A percentile compares a stretch with the other conserved stretches of the same genome.
phyloP scores from a whole-genome alignment of 1,284 basidiomycete species.

The Fomitopsis pinicola region DNA sequence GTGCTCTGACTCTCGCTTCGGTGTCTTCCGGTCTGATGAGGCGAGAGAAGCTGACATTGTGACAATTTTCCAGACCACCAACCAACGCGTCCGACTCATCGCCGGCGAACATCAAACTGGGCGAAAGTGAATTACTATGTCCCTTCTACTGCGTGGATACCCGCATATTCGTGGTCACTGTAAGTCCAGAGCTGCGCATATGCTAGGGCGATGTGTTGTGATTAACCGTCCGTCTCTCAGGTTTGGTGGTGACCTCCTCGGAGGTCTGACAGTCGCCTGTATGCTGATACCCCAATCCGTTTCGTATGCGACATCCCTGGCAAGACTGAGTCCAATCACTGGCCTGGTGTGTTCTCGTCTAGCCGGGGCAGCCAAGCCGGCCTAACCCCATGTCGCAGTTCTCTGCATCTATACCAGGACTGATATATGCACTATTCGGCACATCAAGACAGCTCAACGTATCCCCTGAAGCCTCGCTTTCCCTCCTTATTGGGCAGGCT shows the following conservation, averaged over 20 bases:
- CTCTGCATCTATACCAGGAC: slow-evolving; percentile 75
- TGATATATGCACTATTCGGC: slow-evolving; percentile 83
- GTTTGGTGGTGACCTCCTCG: slow-evolving; percentile 77
- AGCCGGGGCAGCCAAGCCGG: not conserved
- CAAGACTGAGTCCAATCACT: slow-evolving; percentile 75
- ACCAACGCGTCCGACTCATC: not conserved
- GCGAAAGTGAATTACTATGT: slow-evolving; percentile 57
- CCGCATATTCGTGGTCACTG: slow-evolving; percentile 72
- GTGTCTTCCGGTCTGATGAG: not conserved
- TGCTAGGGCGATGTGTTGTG: not conserved
- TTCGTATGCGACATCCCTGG: slow-evolving; percentile 86
- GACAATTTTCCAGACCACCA: not conserved
- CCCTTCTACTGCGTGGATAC: slow-evolving; percentile 77
- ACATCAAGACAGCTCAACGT: slow-evolving; percentile 81
- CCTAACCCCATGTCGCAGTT: slow-evolving; percentile 38
- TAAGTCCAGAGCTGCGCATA: slow-evolving; percentile 34
- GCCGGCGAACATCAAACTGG: slow-evolving; percentile 21
- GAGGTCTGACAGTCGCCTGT: slow-evolving; percentile 84
- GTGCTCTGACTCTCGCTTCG: too few species aligned
- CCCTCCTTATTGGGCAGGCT: slow-evolving; percentile 85
- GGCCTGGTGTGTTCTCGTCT: slow-evolving; percentile 63
- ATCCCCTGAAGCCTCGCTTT: slow-evolving; percentile 87
- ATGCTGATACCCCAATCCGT: slow-evolving; percentile 92
- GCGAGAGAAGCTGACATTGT: not conserved
- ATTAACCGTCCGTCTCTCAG: slow-evolving; percentile 33